A percentile compares a stretch with the other conserved stretches of the same genome.
phyloP scores from a whole-genome alignment of 345 rosid species.

The Syzygium jambos region DNA sequence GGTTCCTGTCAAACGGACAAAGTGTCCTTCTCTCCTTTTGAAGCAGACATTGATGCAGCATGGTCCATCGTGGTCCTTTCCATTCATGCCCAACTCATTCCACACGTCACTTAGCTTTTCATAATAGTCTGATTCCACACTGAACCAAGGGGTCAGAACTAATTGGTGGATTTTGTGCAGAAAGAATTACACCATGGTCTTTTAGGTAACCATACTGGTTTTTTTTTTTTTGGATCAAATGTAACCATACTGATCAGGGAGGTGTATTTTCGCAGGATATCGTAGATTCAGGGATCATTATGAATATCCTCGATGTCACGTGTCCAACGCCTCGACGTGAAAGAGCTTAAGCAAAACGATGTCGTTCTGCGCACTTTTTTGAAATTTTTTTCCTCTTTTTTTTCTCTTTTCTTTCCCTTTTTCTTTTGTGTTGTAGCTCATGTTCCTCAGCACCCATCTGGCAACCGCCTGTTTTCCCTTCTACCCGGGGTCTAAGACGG shows the following conservation, averaged over 20 bases:
- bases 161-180: background rate
- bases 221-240: too few species aligned
- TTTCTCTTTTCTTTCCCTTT: too few species aligned
- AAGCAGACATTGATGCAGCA: background rate
- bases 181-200: background rate
- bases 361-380: background rate
- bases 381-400: fast-evolving
- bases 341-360: fast-evolving
- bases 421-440: background rate
- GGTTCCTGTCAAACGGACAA: background rate
- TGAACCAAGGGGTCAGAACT: background rate
- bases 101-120: background rate
- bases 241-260: background rate
- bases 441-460: background rate
- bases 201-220: too few species aligned
- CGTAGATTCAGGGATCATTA: too few species aligned
- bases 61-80: background rate
- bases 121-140: background rate
- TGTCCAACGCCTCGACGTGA: background rate
- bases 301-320: background rate
- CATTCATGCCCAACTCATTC: background rate
- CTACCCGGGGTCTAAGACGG: background rate
- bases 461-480: background rate
- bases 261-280: background rate
- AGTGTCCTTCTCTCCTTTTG: background rate